A percentile compares a stretch with the other conserved stretches of the same genome.
These are phyloP conservation scores for Tuber borchii DNA, from an alignment of 495 filamentous ascomycete genomes.

Conservation along the genomic window DNA sequence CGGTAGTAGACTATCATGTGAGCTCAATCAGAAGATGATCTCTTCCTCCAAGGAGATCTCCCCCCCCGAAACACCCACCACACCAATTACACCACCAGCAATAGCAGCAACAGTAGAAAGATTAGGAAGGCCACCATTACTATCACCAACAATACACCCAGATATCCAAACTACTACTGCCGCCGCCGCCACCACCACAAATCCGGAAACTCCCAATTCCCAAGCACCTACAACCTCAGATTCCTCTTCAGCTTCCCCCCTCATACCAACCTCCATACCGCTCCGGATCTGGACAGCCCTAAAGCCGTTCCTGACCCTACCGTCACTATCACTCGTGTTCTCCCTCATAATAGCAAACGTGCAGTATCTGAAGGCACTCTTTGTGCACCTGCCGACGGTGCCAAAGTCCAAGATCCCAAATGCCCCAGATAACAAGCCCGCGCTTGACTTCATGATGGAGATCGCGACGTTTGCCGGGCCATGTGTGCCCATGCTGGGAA, in stretches of 20 bases:
- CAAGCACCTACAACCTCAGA: not conserved
- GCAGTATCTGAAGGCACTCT: conserved; percentile 31
- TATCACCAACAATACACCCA: not conserved
- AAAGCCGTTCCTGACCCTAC: conserved; percentile 26
- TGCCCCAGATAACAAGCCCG: conserved; percentile 36
- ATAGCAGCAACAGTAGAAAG: not conserved
- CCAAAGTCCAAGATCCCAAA: conserved; percentile 16
- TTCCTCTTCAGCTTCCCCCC: not conserved
- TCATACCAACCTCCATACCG: not conserved
- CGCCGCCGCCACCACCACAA: not conserved
- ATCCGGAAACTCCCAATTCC: not conserved
- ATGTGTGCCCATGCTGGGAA: conserved; percentile 31
- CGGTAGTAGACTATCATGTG: not conserved
- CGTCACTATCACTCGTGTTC: conserved; percentile 33
- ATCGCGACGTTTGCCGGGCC: conserved; percentile 29
- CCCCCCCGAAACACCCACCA: not conserved
- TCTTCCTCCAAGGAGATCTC: not conserved
- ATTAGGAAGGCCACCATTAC: not conserved
- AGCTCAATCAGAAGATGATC: not conserved
- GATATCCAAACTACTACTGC: not conserved
- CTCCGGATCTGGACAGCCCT: conserved; percentile 33
- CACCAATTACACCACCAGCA: not conserved
- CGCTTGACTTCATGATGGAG: conserved; percentile 40
- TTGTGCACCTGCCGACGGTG: conserved; percentile 15
- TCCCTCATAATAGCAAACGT: conserved; percentile 37